Conservation (phyloP, 2,329 filamentous ascomycete genomes). For the Trichophyton simii region DNA sequence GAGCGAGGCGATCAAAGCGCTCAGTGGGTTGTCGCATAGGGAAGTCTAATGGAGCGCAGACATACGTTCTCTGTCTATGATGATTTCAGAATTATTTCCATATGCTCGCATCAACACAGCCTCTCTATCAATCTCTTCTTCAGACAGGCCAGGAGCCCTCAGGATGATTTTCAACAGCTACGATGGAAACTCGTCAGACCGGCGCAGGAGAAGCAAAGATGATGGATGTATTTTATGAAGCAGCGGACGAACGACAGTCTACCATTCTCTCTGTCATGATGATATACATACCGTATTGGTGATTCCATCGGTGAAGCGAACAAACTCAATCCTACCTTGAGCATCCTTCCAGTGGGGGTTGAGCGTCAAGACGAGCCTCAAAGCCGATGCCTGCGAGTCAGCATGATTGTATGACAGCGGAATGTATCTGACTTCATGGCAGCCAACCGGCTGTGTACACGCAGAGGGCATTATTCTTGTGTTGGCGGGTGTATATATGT, state of each 20-base stretch:
- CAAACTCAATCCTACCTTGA: conserved; percentile 65
- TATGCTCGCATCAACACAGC: conserved; percentile 86
- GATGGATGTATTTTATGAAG: neutral
- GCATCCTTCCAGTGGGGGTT: conserved; percentile 69
- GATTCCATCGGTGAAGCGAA: conserved; percentile 93
- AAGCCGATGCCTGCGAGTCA: conserved; percentile 66
- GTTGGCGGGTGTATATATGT: neutral
- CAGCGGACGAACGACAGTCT: neutral
- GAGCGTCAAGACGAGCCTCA: conserved; percentile 64
- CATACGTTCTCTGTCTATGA: conserved; percentile 89
- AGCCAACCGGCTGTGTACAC: conserved; percentile 5
- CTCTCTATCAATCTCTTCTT: conserved; percentile 67
- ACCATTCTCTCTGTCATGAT: neutral
- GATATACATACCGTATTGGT: conserved; percentile 64
- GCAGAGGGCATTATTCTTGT: conserved; percentile 2
- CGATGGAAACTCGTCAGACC: conserved; percentile 1
- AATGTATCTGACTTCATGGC: conserved; percentile 40
- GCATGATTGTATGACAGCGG: conserved; percentile 64
- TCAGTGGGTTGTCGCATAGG: neutral
- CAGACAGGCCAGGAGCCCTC: conserved; percentile 50
- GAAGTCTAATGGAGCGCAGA: conserved; percentile 17
- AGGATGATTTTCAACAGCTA: conserved; percentile 42
- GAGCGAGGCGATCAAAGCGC: no score
- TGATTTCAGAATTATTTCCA: conserved; percentile 80
- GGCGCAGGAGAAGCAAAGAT: neutral